phyloP scores from a whole-genome alignment of 352 stramenopile species.

The Phytophthora crassamura region DNA sequence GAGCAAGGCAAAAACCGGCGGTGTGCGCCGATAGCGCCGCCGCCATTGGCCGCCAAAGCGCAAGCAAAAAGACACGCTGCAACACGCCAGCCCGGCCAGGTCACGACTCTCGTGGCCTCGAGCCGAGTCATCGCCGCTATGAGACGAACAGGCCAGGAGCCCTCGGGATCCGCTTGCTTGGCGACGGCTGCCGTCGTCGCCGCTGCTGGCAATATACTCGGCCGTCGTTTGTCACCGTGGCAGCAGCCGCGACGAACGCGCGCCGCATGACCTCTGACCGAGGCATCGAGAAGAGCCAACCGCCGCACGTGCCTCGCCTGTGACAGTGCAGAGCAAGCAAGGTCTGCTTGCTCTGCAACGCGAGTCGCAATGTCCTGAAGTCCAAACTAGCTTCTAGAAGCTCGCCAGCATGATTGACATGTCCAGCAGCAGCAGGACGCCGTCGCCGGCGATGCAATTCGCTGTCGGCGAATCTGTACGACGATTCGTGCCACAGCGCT shows the following conservation, averaged over 20 bases:
- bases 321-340: too few species aligned
- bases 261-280: constrained; percentile 19
- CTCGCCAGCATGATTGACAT: too few species aligned
- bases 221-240: too few species aligned
- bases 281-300: constrained; percentile 25
- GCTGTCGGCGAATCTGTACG: constrained; percentile 11
- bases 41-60: constrained; percentile 2
- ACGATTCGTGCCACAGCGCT: background rate
- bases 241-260: constrained; percentile 14
- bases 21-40: background rate
- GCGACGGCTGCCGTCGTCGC: too few species aligned
- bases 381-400: too few species aligned
- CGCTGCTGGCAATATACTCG: too few species aligned
- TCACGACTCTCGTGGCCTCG: constrained; percentile 4
- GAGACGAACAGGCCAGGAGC: constrained; percentile 8
- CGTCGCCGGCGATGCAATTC: too few species aligned
- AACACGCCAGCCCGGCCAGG: too few species aligned
- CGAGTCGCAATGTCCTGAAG: too few species aligned
- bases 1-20: background rate
- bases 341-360: too few species aligned
- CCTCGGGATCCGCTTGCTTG: too few species aligned
- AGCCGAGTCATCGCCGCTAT: background rate
- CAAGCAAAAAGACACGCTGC: constrained; percentile 22
- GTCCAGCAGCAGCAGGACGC: too few species aligned
- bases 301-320: constrained; percentile 25